These are phyloP conservation scores for Aspergillus sp. DNA, from an alignment of 2,329 filamentous ascomycete genomes.

Conservation along the genomic window DNA sequence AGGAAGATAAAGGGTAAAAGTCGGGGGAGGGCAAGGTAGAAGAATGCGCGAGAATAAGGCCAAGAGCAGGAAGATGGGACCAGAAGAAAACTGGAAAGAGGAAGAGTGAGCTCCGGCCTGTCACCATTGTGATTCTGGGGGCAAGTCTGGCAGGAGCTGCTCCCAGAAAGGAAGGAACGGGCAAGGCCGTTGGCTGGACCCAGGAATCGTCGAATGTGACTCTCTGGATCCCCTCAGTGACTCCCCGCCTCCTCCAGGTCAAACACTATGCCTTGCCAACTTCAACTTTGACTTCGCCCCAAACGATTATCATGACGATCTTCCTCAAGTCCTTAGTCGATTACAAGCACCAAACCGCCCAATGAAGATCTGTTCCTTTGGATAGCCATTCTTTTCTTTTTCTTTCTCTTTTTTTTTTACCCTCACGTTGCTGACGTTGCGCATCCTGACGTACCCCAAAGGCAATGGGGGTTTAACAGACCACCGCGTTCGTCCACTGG, in stretches of 20 bases:
- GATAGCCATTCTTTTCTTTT: not conserved
- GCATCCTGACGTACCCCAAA: not conserved
- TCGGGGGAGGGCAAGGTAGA: not conserved
- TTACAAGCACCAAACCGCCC: not conserved
- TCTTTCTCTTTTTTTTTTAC: not conserved
- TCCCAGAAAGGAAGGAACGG: conserved; percentile 14
- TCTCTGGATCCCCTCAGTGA: not conserved
- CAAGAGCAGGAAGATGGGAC: conserved; percentile 1
- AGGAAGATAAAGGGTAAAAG: not conserved
- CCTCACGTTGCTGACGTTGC: not conserved
- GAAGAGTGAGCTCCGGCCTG: not conserved
- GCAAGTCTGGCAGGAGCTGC: conserved; percentile 2
- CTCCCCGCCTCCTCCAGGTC: not conserved
- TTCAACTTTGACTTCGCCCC: not conserved
- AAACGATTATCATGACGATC: not conserved
- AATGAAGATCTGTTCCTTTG: conserved; percentile 10
- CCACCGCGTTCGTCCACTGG: conserved; percentile 3
- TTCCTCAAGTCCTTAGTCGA: not conserved
- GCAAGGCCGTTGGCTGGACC: not conserved
- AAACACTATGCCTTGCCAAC: not conserved
- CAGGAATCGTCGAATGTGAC: conserved; percentile 1
- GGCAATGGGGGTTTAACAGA: not conserved
- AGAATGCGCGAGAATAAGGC: not conserved
- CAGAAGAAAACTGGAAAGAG: not conserved
- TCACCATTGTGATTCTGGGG: conserved; percentile 2